Evolutionary conservation across 345 rosid genomes (phyloP), one percentile per base, ranked within the genome.

Genomic region (Mallotus nudiflorus): DNA sequence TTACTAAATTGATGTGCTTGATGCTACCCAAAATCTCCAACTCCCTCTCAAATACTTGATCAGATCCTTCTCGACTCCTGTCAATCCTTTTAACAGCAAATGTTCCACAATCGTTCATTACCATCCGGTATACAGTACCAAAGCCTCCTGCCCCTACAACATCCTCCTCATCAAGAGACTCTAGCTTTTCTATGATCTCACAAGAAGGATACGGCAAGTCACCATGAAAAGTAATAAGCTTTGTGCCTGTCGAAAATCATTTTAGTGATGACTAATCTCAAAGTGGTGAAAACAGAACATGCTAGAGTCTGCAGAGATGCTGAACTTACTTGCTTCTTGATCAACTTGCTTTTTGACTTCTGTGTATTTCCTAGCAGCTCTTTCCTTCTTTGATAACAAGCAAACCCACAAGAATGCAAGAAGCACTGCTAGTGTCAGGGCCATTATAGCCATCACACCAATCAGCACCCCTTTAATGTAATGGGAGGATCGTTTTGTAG

Each of bases 61-160:
- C 97, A 74, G 93, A 91, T 70, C 98, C 98, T 81, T 91, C 87
- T 24, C 95, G 85, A 65, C 87, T 80, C 51, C 93, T 81, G 63
- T 94, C 98, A 75, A 94, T 86, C 73, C 88, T 85, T 75, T 94
- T 94, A 58, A 94, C 98, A 58, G 98, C 98, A 88, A 91, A 94
- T 22, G 96, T 91, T 72, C 96, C 97, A 80, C 95, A 89, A 80
- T 94, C 96, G 62, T 91, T 94, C 98, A 91, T 94, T 58, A 94
- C 97, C 98, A 94, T 94, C 29, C 98, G 83, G 69, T 90, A 94
- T 5, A 94, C 98, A 12, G 88, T 94, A 60, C 98, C 98, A 76
- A 86, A 94, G n/a, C 98, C 98, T 73, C 98, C 97, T 0, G 98
- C 90, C 24, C 98, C 98, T 8, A 94, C 98, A 45, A 90, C 80